phyloP scores from a whole-genome alignment of 805 yeast species.

The Ogataea thermomethanolica region DNA sequence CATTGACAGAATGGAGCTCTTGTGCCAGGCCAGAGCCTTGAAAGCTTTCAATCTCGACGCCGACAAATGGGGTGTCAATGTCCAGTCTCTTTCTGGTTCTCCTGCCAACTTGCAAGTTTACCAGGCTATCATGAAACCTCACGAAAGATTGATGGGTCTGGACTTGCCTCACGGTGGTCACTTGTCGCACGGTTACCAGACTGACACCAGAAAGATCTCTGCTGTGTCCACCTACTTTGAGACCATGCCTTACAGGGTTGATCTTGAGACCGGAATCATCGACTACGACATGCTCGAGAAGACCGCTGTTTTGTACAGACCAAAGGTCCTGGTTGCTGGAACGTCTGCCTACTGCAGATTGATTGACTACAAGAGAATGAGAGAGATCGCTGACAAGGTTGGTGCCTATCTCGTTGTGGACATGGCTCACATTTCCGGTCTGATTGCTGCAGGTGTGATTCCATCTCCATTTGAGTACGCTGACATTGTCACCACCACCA shows the following conservation, averaged over 20 bases:
- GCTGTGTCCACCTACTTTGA: constrained; percentile 95
- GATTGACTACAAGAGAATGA: constrained; percentile 95
- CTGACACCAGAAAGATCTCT: constrained; percentile 88
- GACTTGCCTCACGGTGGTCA: constrained; percentile 99
- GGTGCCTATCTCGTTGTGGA: constrained; percentile 95
- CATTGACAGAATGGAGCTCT: constrained; percentile 87
- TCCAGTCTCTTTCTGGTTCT: constrained; percentile 93
- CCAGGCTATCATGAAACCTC: constrained; percentile 91
- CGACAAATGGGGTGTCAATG: constrained; percentile 96
- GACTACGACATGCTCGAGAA: constrained; percentile 94
- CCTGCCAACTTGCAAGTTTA: constrained; percentile 98
- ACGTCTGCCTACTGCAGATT: constrained; percentile 97
- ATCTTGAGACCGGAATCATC: constrained; percentile 87
- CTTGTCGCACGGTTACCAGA: constrained; percentile 97
- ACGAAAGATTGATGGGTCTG: constrained; percentile 96
- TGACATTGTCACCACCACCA: constrained; percentile 96
- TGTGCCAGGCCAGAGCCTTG: constrained; percentile 94
- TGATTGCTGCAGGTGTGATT: constrained; percentile 92
- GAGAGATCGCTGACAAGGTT: constrained; percentile 93
- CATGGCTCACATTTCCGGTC: constrained; percentile 98
- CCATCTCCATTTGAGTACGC: constrained; percentile 96
- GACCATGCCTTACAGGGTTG: constrained; percentile 97
- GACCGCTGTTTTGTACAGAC: constrained; percentile 89
- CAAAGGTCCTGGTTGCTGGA: constrained; percentile 95
- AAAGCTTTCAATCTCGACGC: constrained; percentile 79